A percentile compares a stretch with the other conserved stretches of the same genome.
Evolutionary conservation across 352 stramenopile species (phyloP).

Genomic region (Globisporangium rhizosaccharum): DNA sequence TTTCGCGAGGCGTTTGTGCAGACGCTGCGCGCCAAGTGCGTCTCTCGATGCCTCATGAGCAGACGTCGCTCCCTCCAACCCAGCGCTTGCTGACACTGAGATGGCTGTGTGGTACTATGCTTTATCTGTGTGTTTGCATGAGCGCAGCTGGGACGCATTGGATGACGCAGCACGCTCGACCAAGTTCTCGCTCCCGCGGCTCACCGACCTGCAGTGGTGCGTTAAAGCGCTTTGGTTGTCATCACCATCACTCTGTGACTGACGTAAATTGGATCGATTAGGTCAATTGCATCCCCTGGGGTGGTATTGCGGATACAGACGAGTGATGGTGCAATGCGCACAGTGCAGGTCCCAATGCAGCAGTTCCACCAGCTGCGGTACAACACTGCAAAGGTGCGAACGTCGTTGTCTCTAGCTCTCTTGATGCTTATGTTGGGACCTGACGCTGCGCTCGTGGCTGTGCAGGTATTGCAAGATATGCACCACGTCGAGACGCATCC

Average conservation of each 20-base stretch:
- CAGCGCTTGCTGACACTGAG: background rate
- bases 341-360: slow-evolving; percentile 39
- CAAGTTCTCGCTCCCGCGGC: slow-evolving; percentile 27
- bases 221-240: slow-evolving; percentile 1
- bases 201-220: slow-evolving; percentile 33
- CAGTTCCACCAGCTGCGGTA: slow-evolving; percentile 82
- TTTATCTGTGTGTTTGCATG: background rate
- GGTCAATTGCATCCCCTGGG: slow-evolving; percentile 10
- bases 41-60: background rate
- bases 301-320: slow-evolving; percentile 45
- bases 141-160: slow-evolving; percentile 24
- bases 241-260: too few species aligned
- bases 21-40: slow-evolving; percentile 29
- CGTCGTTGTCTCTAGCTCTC: background rate
- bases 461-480: slow-evolving; percentile 67
- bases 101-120: background rate
- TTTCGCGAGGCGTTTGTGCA: slow-evolving; percentile 39
- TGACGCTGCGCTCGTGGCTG: background rate
- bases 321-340: slow-evolving; percentile 34
- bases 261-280: too few species aligned
- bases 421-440: background rate
- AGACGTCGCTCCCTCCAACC: background rate
- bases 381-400: slow-evolving; percentile 43
- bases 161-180: background rate
- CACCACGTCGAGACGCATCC: slow-evolving; percentile 62